These are phyloP conservation scores for Phytophthora sp. DNA, from an alignment of 352 stramenopile species.

Conservation along the genomic window DNA sequence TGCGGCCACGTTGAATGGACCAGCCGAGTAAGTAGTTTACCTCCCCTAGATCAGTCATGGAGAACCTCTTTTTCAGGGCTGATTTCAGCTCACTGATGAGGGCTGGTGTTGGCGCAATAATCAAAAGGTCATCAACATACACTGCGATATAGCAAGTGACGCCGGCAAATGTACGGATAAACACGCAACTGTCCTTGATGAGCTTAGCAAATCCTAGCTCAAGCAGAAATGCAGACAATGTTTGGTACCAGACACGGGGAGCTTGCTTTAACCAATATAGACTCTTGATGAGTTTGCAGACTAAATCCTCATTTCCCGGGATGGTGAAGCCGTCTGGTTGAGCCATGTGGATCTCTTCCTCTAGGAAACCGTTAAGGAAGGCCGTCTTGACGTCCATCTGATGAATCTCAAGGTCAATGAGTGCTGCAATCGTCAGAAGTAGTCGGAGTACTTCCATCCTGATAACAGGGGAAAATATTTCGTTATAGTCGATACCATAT, in stretches of 20 bases:
- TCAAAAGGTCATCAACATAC: conserved; percentile 13
- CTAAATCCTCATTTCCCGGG: conserved; percentile 9
- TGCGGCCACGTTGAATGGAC: too few relatives aligned
- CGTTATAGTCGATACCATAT: too few relatives aligned
- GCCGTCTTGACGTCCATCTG: conserved; percentile 34
- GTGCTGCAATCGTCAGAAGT: too few relatives aligned
- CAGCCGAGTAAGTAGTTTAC: too few relatives aligned
- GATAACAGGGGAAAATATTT: too few relatives aligned
- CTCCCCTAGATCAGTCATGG: too few relatives aligned
- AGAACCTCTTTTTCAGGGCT: too few relatives aligned
- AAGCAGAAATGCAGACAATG: conserved; percentile 10
- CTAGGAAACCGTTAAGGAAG: conserved; percentile 20
- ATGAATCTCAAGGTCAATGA: conserved; percentile 18
- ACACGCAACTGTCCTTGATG: conserved; percentile 11
- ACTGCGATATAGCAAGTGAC: conserved; percentile 10
- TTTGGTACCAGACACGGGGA: conserved; percentile 15
- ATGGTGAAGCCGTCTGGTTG: conserved; percentile 17
- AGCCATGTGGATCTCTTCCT: too few relatives aligned
- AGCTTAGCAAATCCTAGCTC: conserved; percentile 4
- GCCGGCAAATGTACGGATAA: background rate
- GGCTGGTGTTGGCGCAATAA: too few relatives aligned
- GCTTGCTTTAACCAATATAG: conserved; percentile 23
- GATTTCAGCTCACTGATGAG: too few relatives aligned
- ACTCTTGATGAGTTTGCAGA: conserved; percentile 15
- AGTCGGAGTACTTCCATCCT: too few relatives aligned